These are phyloP conservation scores for Chenopodium berlandieri DNA, from an alignment of 148 eudicot species.

Conservation along the genomic window DNA sequence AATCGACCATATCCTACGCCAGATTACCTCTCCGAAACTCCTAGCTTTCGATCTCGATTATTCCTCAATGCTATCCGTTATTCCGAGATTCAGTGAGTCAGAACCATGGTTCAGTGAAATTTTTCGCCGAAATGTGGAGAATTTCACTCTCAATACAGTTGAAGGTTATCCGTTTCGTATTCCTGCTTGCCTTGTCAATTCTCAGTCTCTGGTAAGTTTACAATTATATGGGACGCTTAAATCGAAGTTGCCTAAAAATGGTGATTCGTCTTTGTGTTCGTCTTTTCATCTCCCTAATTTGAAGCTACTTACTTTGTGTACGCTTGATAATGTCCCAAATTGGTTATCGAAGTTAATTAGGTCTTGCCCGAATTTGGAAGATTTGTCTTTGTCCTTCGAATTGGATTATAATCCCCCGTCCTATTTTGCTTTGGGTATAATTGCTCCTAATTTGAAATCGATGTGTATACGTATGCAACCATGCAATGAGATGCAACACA, in stretches of 20 bases:
- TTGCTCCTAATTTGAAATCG: background rate
- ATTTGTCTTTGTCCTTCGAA: background rate
- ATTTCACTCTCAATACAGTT: background rate
- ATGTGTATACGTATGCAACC: background rate
- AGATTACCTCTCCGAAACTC: background rate
- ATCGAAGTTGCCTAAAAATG: background rate
- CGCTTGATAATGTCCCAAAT: background rate
- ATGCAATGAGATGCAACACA: background rate
- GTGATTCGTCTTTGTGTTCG: too few species aligned
- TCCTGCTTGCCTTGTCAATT: background rate
- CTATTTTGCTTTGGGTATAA: background rate
- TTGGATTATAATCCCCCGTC: too few species aligned
- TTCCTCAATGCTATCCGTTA: too few species aligned
- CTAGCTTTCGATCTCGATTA: background rate
- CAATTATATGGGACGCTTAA: background rate
- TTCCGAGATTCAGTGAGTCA: background rate
- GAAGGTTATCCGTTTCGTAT: background rate
- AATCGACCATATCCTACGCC: background rate
- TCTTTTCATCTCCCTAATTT: background rate
- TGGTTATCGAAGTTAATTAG: background rate
- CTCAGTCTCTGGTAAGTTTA: background rate
- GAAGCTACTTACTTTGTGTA: background rate
- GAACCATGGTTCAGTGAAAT: background rate
- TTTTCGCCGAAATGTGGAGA: background rate
- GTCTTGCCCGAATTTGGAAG: slow-evolving; percentile 8